phyloP scores from a whole-genome alignment of 345 rosid genomes.

The Acer campestre region DNA sequence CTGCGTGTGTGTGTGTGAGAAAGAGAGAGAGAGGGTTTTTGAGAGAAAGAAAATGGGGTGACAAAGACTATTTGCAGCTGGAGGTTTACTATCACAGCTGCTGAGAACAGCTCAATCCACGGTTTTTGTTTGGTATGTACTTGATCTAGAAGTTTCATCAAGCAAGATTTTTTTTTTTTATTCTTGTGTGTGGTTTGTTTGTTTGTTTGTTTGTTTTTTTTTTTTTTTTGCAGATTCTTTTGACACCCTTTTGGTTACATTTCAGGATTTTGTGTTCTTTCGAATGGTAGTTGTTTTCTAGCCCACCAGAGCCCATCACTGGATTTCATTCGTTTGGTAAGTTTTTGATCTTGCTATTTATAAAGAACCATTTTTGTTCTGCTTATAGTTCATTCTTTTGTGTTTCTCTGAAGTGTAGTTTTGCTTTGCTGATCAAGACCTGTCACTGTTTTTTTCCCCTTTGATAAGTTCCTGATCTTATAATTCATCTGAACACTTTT shows the following conservation, averaged over 20 bases:
- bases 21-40: not conserved
- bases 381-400: not conserved
- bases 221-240: slow-evolving; percentile 20
- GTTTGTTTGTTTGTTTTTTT: not conserved
- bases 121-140: slow-evolving; percentile 29
- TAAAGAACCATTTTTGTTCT: not conserved
- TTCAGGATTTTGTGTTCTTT: slow-evolving; percentile 18
- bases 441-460: not conserved
- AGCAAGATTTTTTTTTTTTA: not conserved
- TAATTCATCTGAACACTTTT: not conserved
- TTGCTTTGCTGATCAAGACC: slow-evolving; percentile 14
- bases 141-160: slow-evolving; percentile 17
- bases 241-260: slow-evolving; percentile 31
- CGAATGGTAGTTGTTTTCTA: slow-evolving; percentile 10
- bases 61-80: slow-evolving; percentile 47
- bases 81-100: slow-evolving; percentile 42
- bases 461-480: slow-evolving; percentile 18
- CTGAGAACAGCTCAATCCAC: slow-evolving; percentile 27
- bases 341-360: slow-evolving; percentile 1
- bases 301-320: slow-evolving; percentile 3
- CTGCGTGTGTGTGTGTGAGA: no score
- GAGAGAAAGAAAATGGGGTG: slow-evolving; percentile 51
- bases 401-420: slow-evolving; percentile 15
- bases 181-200: not conserved
- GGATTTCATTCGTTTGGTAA: slow-evolving; percentile 10